Evolutionary conservation across 2,329 filamentous ascomycete genomes (phyloP), one percentile per base, ranked within the genome.

Genomic region (Aureobasidium sp.): DNA sequence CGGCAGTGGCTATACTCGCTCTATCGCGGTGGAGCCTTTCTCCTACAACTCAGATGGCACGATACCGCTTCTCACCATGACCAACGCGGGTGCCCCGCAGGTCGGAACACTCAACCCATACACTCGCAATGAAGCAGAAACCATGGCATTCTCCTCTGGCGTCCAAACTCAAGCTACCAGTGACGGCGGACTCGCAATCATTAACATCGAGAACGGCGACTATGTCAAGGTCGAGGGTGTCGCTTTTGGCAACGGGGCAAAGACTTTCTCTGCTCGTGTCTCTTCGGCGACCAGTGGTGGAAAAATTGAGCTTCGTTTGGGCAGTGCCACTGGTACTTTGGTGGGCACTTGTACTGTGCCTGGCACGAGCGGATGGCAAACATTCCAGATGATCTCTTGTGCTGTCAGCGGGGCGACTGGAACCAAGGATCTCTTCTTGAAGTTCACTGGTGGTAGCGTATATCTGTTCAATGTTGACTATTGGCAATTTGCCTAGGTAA

Each of bases 1-100:
- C 37, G 61, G 52, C 11, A 62, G 52, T 17, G 52, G 56, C 20
- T 62, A 57, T 52, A 48, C 45, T 11, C 61, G 55, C 39, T 60
- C 61, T 48, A 53, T 60, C 20, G 61, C 61, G 15, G 51, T 60
- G 27, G 61, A 60, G 20, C 22, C 51, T 17, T 55, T 55, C 37
- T 8, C 25, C 22, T 55, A 29, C 25, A 42, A 55, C 17, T 11
- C 37, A 2, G 51, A 55, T 20, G 51, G 51, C 22, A 31, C 34
- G 20, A 53, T 42, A 29, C 37, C 36, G 3, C 27, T 55, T 2
- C 51, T 55, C 37, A 42, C 36, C 4, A 55, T 42, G 51, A 55
- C 36, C 12, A 55, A n/a, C n/a, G 17, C 51, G 7, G 37, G 51
- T 7, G 36, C 51, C 20, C 22, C 51, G 15, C 51, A 55, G 36